Evolutionary conservation across 1,284 basidiomycete genomes (phyloP), one percentile per base, ranked within the genome.

Genomic region (Erythrobasidium hasegawianum): DNA sequence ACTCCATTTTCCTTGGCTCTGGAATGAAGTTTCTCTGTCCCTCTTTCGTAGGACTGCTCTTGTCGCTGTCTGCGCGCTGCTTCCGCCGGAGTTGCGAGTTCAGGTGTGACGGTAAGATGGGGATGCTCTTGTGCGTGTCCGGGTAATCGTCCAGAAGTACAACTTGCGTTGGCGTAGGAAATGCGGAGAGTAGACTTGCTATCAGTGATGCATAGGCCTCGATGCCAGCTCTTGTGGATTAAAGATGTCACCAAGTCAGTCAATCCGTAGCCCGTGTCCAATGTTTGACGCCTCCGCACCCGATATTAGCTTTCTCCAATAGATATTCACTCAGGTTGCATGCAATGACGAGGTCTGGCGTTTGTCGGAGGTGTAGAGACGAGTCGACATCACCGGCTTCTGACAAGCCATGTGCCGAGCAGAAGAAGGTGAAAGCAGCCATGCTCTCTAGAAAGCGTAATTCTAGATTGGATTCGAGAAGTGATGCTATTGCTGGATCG

Each of bases 261-360:
- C n/a, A n/a, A n/a, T n/a, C n/a, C n/a, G n/a, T n/a, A n/a, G n/a
- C n/a, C n/a, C n/a, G n/a, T n/a, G n/a, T n/a, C n/a, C n/a, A n/a
- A n/a, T n/a, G n/a, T n/a, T n/a, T n/a, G n/a, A n/a, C n/a, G n/a
- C n/a, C n/a, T n/a, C 22, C 56, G 13, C 45, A 65, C 62, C 62
- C 62, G 22, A 20, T 29, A 33, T 65, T 65, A 22, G 55, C 38
- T 29, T 53, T 58, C 27, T 65, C 62, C 8, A 14, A n/a, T 0
- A 65, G 56, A 26, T 55, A 58, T 10, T 40, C 33, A 20, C 55
- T 58, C 18, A 65, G 45, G 8, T 56, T 56, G 26, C 43, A 58
- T 3, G 41, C 55, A 29, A 65, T 65, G 29, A 65, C 62, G 24
- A 65, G 62, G 41, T 65, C 62, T 33, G 62, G 62, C 26, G 55